Base-by-base conservation (phyloP, 78 protist species). In the Dictyostelium capitatum region DNA sequence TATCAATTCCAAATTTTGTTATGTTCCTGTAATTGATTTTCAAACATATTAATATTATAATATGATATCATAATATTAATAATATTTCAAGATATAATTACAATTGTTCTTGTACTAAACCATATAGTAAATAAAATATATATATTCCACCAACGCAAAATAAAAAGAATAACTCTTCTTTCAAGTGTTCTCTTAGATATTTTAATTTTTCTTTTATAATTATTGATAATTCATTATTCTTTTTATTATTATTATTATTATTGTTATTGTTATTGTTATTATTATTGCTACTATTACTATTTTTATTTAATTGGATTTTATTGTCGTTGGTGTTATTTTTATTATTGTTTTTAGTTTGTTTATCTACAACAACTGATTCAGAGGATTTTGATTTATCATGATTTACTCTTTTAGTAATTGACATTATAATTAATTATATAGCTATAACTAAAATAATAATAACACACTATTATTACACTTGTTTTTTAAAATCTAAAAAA, bases 141-240 rank as follows among this genome's bases (percentile, higher is more conserved):
- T 85, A 85, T 46, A 85, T 85, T 14, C 92, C 92, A 48, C 56
- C 72, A 12, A 85, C 92, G 48, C 92, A 85, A 30, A 75, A 62
- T 59, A 85, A 19, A 65, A 85, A 85, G 15, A 74, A 25, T 10
- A 75, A 6, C n/a, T 85, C 92, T 23, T 23, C 53, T 82, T 54
- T 28, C 23, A 69, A 56, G 30, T 56, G 57, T 17, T 51, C 25
- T 15, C 15, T 28, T 32, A 17, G 41, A 30, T 28, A 54, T 78
- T 54, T 54, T 19, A 32, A 54, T 53, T 54, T 53, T 17, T 25
- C 54, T 28, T 54, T 28, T 78, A 11, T 78, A 2, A 30, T 53
- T 28, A 17, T 6, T 48, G 64, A 47, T n/a, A 32, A 28, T n/a
- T 56, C 15, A 19, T 5, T 20, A 67, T 46, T 43, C 5, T 72